A percentile compares a stretch with the other conserved stretches of the same genome.
Conservation (phyloP, 176 grass and related monocot genomes). For the Ensete glaucum region DNA sequence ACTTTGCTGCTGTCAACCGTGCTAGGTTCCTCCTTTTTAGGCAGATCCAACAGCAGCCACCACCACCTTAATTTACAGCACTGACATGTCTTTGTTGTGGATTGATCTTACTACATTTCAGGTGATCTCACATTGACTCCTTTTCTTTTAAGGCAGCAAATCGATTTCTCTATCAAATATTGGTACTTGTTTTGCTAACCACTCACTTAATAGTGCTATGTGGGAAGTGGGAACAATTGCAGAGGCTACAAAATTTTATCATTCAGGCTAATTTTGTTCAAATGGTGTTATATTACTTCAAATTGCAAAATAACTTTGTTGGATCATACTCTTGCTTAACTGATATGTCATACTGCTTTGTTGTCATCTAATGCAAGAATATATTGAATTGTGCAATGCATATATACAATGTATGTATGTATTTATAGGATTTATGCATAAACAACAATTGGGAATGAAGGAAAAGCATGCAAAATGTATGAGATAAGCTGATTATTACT, state of each 20-base stretch:
- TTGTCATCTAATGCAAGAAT: too few species aligned
- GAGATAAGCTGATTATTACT: too few species aligned
- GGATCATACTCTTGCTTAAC: too few species aligned
- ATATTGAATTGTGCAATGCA: too few species aligned
- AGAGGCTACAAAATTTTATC: not conserved
- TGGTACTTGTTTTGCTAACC: not conserved
- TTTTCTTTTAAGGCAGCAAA: not conserved
- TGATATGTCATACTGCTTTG: too few species aligned
- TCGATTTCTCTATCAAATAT: not conserved
- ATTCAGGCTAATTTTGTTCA: not conserved
- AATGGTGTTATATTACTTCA: not conserved
- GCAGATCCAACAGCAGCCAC: constrained; percentile 36
- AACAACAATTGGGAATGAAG: too few species aligned
- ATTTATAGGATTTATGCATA: too few species aligned
- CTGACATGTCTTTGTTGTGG: not conserved
- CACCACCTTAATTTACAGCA: not conserved
- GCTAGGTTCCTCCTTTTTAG: constrained; percentile 59
- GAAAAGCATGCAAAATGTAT: too few species aligned
- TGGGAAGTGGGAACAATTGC: not conserved
- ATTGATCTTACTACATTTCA: not conserved
- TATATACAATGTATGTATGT: too few species aligned
- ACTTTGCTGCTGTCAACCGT: constrained; percentile 66
- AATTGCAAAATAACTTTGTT: not conserved
- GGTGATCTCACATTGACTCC: not conserved
- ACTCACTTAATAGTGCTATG: not conserved